These are phyloP conservation scores for Termitomyces sp. DNA, from an alignment of 768 basidiomycete genomes.

Conservation along the genomic window DNA sequence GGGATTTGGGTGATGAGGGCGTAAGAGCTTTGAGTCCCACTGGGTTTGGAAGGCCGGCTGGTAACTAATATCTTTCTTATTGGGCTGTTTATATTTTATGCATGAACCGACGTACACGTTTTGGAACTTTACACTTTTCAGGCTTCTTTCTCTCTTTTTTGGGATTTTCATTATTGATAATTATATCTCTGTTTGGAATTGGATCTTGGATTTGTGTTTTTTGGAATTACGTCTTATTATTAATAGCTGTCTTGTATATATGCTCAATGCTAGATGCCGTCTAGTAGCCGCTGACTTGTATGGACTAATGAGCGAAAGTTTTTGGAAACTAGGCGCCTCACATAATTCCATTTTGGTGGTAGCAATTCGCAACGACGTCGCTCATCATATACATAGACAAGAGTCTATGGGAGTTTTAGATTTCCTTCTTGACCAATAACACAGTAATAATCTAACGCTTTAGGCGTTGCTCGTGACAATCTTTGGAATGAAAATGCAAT, in stretches of 20 bases:
- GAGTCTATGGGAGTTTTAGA: too few species aligned
- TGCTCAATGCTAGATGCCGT: not conserved
- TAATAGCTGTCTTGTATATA: not conserved
- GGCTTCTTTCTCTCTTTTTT: not conserved
- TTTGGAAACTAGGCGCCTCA: too few species aligned
- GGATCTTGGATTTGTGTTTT: not conserved
- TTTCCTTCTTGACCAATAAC: too few species aligned
- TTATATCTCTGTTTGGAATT: not conserved
- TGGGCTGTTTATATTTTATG: not conserved
- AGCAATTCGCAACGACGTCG: not conserved
- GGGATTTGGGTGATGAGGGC: constrained; percentile 16
- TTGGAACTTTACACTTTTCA: not conserved
- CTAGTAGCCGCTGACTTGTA: not conserved
- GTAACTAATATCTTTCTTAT: not conserved
- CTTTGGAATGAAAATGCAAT: not conserved
- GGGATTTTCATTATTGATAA: not conserved
- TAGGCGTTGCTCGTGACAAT: not conserved
- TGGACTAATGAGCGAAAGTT: too few species aligned
- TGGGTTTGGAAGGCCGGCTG: constrained; percentile 14
- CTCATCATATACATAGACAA: not conserved
- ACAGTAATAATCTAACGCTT: not conserved
- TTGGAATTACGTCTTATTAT: not conserved
- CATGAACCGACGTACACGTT: not conserved
- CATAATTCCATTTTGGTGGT: too few species aligned
- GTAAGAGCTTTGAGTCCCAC: constrained; percentile 18